Conservation (phyloP, 306 rosid genomes). For the Datisca glomerata region DNA sequence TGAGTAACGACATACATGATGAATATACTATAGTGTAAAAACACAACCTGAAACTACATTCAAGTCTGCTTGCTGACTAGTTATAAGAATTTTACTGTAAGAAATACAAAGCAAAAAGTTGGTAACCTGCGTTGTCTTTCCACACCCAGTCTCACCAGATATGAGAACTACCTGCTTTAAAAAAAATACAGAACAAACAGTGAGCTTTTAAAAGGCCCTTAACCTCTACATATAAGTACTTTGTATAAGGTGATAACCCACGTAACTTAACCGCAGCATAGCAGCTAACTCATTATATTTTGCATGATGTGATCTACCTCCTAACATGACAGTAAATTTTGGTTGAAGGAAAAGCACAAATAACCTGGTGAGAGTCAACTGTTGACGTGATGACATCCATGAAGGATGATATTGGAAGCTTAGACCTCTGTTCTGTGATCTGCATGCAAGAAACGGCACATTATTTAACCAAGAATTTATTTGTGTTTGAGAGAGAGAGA, state of each 20-base stretch:
- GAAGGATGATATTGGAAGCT: constrained; percentile 80
- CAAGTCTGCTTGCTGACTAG: no score
- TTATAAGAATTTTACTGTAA: constrained; percentile 19
- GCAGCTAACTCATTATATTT: no score
- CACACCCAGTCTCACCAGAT: constrained; percentile 96
- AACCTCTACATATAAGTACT: background rate
- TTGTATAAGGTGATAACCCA: background rate
- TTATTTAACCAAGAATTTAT: constrained; percentile 10
- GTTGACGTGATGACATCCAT: constrained; percentile 58
- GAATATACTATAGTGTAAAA: no score
- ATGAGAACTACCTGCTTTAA: constrained; percentile 78
- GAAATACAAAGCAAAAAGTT: constrained; percentile 36
- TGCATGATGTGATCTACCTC: no score
- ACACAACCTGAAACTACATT: no score
- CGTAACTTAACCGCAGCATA: no score
- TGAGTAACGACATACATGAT: no score
- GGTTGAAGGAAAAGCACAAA: constrained; percentile 2
- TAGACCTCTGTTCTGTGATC: constrained; percentile 41
- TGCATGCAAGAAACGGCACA: constrained; percentile 26
- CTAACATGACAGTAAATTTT: no score
- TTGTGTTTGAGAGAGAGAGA: background rate
- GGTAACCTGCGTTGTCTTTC: constrained; percentile 96
- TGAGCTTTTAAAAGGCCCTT: constrained; percentile 7
- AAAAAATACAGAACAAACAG: constrained; percentile 18
- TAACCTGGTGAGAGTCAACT: constrained; percentile 82